Conservation (phyloP, 148 eudicot genomes). For the Bassia scoparia region DNA sequence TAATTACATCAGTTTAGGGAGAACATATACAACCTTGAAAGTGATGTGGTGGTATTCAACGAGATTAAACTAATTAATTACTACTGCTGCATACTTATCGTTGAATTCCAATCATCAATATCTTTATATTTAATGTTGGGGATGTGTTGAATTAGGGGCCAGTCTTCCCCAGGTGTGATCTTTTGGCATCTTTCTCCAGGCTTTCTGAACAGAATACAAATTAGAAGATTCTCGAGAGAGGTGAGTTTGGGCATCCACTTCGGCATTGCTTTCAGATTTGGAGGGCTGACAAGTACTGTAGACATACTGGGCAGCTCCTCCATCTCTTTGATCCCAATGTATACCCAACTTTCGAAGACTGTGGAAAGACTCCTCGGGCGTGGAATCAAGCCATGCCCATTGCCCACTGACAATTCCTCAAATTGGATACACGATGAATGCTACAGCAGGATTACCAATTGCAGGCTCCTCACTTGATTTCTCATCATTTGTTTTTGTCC, state of each 20-base stretch:
- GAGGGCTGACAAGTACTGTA: constrained; percentile 2
- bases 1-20: no score
- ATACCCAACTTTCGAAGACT: background rate
- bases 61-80: no score
- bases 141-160: background rate
- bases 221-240: background rate
- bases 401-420: background rate
- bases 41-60: no score
- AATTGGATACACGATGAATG: background rate
- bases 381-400: background rate
- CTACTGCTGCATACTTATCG: no score
- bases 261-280: background rate
- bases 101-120: no score
- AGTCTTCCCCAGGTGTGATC: constrained; percentile 3
- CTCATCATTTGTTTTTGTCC: background rate
- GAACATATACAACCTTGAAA: no score
- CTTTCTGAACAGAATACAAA: background rate
- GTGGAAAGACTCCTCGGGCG: background rate
- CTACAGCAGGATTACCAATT: no score
- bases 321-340: background rate
- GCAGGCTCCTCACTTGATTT: background rate
- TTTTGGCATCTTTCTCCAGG: constrained; percentile 8
- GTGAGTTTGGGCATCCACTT: constrained; percentile 8
- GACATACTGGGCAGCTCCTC: background rate
- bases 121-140: background rate